A percentile compares a stretch with the other conserved stretches of the same genome.
phyloP scores from a whole-genome alignment of 306 rosid genomes.

The Macrotyloma uniflorum region DNA sequence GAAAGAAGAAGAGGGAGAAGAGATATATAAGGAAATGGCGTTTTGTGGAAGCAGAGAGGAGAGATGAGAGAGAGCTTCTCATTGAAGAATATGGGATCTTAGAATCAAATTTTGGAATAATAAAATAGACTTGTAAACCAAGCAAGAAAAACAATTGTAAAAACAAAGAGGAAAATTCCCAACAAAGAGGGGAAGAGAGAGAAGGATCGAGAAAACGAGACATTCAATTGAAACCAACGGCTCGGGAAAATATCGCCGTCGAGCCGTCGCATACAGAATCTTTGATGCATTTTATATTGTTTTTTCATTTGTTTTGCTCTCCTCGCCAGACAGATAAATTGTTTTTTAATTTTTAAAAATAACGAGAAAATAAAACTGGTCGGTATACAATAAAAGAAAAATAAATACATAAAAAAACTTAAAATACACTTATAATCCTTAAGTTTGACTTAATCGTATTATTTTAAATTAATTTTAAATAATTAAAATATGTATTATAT shows the following conservation, averaged over 20 bases:
- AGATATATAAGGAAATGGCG: slow-evolving; percentile 41
- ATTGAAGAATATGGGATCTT: slow-evolving; percentile 65
- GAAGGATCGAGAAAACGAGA: slow-evolving; percentile 7
- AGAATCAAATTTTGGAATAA: slow-evolving; percentile 68
- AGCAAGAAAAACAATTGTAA: slow-evolving; percentile 24
- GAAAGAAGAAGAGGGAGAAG: not conserved
- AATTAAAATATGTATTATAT: not conserved
- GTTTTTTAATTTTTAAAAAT: not conserved
- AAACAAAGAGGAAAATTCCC: not conserved
- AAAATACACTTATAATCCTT: not conserved
- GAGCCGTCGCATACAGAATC: slow-evolving; percentile 95
- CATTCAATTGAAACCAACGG: slow-evolving; percentile 24
- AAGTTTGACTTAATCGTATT: not conserved
- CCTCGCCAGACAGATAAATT: not conserved
- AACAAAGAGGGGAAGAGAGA: not conserved
- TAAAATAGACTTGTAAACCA: slow-evolving; percentile 53
- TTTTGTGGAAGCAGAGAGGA: slow-evolving; percentile 44
- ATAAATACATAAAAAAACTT: no score
- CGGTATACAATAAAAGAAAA: not conserved
- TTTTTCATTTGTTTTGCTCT: not conserved
- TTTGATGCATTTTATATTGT: slow-evolving; percentile 34
- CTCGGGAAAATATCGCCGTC: slow-evolving; percentile 58
- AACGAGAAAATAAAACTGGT: not conserved
- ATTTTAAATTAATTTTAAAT: not conserved
- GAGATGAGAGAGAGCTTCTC: slow-evolving; percentile 25